Evolutionary conservation across 2,329 filamentous ascomycete genomes (phyloP).

Genomic region (Aspergillus texensis): DNA sequence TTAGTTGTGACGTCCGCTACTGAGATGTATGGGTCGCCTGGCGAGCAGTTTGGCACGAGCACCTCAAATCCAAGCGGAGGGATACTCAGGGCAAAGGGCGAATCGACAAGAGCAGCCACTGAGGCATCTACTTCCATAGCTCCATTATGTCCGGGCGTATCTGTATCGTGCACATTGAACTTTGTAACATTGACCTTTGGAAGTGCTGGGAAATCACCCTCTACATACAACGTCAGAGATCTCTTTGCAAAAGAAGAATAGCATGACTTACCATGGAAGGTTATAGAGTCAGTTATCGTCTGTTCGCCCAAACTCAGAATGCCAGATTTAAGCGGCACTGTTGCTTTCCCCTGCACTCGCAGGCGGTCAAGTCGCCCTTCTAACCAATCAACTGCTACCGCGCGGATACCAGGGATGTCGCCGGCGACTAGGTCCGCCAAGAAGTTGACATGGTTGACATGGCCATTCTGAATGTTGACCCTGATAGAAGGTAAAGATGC

Average conservation of each 20-base stretch:
- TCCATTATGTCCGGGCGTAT: slow-evolving; percentile 55
- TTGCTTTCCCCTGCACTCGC: slow-evolving; percentile 71
- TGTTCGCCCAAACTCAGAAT: slow-evolving; percentile 79
- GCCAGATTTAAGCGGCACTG: slow-evolving; percentile 76
- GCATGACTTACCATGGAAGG: slow-evolving; percentile 76
- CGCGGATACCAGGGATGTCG: slow-evolving; percentile 73
- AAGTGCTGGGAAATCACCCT: slow-evolving; percentile 70
- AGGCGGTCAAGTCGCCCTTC: slow-evolving; percentile 74
- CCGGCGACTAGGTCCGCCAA: slow-evolving; percentile 75
- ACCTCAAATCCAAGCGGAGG: slow-evolving; percentile 84
- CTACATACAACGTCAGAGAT: slow-evolving; percentile 42
- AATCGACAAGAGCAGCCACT: slow-evolving; percentile 72
- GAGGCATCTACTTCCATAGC: slow-evolving; percentile 82
- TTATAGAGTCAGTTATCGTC: slow-evolving; percentile 70
- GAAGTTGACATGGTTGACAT: slow-evolving; percentile 77
- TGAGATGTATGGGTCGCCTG: slow-evolving; percentile 71
- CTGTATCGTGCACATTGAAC: slow-evolving; percentile 75
- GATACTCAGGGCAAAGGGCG: slow-evolving; percentile 74
- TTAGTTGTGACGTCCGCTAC: slow-evolving; percentile 76
- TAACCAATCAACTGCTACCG: slow-evolving; percentile 85
- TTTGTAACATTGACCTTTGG: slow-evolving; percentile 82
- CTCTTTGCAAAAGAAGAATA: not conserved
- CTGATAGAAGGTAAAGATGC: slow-evolving; percentile 75
- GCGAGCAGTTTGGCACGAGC: slow-evolving; percentile 77
- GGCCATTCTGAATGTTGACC: slow-evolving; percentile 75